Base-by-base conservation (phyloP, 176 grass and related monocot genomes). In the Pontederia crassipes region DNA sequence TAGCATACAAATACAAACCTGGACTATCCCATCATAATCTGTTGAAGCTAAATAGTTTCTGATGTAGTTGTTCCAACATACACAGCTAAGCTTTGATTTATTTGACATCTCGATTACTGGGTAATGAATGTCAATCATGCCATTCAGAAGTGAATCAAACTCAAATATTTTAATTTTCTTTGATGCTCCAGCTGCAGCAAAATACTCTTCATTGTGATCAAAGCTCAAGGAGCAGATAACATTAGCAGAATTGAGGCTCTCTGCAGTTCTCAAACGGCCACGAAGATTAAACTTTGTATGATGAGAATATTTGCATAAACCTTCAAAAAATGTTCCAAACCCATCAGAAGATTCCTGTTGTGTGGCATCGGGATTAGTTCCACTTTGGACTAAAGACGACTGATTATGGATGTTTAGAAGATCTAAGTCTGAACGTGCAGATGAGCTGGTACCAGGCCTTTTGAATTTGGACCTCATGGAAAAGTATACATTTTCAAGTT, bases 141-240 rank as follows among this genome's bases (percentile, higher is more conserved):
- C 72, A 75, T 98, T 92, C 70, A 93, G 57, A 77, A 98, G 80
- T 52, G 87, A 45, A 76, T 86, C 69, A 14, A 89, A 98, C 71
- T 98, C 94, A 18, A 93, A 98, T 79, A 98, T 83, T 72, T 98
- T 98, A 28, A 98, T 98, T 81, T 98, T 98, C 79, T 89, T 98
- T 28, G 94, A 89, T 59, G 91, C 94, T 11, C 94, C 94, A 74
- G 94, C 94, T 54, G 88, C 17, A 60, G 88, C 94, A 79, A 98
- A 93, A 61, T 93, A 98, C 58, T 98, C 85, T 81, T 98, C 88
- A 69, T 98, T 88, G 8, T 85, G 74, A 56, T 98, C 94, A 53
- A 98, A 98, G 78, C 87, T 83, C 57, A 98, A 83, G 4, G 94
- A 98, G 67, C 94, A 98, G 61, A 98, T 89, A 52, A 98, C 94